A percentile compares a stretch with the other conserved stretches of the same genome.
Evolutionary conservation across 257 asterid species (phyloP).

Genomic region (Nicotiana otophora): DNA sequence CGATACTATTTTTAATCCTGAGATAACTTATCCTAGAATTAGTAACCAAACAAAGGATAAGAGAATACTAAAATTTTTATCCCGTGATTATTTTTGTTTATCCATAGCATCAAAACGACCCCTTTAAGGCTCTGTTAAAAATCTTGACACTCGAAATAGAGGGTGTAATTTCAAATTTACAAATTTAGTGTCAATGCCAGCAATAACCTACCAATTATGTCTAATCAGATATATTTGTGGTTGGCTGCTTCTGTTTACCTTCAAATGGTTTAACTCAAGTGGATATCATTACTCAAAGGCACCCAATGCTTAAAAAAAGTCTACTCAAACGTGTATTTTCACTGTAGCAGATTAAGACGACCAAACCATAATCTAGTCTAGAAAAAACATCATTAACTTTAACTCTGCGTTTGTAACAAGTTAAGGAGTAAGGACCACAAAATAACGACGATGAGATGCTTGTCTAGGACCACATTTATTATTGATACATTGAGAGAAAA

Average conservation of each 20-base stretch:
- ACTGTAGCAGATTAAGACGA: constrained; percentile 10
- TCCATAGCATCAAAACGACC: too few species aligned
- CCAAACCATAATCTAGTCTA: not conserved
- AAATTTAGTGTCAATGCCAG: not conserved
- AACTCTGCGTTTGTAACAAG: not conserved
- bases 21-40: too few species aligned
- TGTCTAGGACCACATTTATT: constrained; percentile 12
- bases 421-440: constrained; percentile 5
- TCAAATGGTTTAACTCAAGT: constrained; percentile 6
- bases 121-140: too few species aligned
- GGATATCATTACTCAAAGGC: constrained; percentile 1
- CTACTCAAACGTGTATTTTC: not conserved
- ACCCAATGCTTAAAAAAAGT: not conserved
- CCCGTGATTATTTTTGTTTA: too few species aligned
- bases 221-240: not conserved
- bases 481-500: not conserved
- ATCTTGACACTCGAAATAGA: not conserved
- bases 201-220: constrained; percentile 4
- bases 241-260: not conserved
- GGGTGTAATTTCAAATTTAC: not conserved
- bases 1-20: too few species aligned
- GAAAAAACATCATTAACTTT: constrained; percentile 7
- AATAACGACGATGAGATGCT: constrained; percentile 1
- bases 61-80: too few species aligned
- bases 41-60: too few species aligned